Conservation (phyloP, 1,139 yeast genomes). For the Yamadazyma siamensis region DNA sequence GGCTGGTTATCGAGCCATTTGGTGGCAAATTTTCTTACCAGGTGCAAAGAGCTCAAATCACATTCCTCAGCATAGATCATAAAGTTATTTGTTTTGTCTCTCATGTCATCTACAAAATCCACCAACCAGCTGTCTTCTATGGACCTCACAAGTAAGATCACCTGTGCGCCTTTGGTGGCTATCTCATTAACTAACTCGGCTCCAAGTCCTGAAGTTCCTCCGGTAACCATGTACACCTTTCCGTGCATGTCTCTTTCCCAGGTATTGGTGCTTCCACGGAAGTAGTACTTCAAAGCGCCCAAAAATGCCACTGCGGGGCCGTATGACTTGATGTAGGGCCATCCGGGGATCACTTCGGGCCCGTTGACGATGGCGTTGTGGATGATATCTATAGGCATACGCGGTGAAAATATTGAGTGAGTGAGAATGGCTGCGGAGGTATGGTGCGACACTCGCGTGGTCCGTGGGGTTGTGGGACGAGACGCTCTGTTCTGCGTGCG, state of each 20-base stretch:
- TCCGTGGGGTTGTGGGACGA: too few relatives aligned
- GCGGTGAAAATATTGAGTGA: neutral
- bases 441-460: too few relatives aligned
- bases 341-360: constrained; percentile 61
- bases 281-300: constrained; percentile 61
- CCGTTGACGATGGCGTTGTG: constrained; percentile 69
- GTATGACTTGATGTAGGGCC: constrained; percentile 50
- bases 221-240: constrained; percentile 68
- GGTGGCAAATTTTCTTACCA: constrained; percentile 89
- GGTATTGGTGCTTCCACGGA: constrained; percentile 73
- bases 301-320: constrained; percentile 30
- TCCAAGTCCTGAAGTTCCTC: constrained; percentile 93
- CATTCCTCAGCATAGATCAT: constrained; percentile 87
- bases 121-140: constrained; percentile 71
- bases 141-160: constrained; percentile 67
- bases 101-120: constrained; percentile 74
- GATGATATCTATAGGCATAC: constrained; percentile 81
- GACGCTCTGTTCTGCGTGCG: too few relatives aligned
- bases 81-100: constrained; percentile 66
- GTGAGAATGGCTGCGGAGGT: neutral
- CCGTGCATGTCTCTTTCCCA: constrained; percentile 96
- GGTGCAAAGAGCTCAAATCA: constrained; percentile 69
- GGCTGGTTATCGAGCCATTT: constrained; percentile 90
- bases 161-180: constrained; percentile 82
- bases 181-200: constrained; percentile 69